Evolutionary conservation across 352 stramenopile species (phyloP).

Genomic region (Pythium utonaiense): DNA sequence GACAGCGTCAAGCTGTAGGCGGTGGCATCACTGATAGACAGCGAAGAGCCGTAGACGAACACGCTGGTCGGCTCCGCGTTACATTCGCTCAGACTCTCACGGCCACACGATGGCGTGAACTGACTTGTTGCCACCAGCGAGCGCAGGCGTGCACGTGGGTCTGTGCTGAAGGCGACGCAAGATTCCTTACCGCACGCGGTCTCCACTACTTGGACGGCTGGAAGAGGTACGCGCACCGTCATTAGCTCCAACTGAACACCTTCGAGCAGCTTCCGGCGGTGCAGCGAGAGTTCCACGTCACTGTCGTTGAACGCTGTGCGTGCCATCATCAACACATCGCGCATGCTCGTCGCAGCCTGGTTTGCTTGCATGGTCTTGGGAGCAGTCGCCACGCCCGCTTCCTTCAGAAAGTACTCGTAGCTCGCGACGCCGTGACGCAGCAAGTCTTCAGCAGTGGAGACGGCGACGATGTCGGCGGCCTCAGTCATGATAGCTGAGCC

Average conservation of each 20-base stretch:
- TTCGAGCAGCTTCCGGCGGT: neutral
- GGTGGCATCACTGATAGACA: neutral
- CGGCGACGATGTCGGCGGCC: neutral
- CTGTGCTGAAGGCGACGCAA: neutral
- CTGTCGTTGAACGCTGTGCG: neutral
- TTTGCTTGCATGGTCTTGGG: neutral
- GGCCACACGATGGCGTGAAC: neutral
- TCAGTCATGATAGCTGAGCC: neutral
- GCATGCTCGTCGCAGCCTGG: neutral
- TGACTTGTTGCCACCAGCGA: neutral
- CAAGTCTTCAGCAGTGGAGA: slow-evolving; percentile 4
- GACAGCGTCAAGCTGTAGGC: slow-evolving; percentile 3
- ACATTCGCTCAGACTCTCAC: neutral
- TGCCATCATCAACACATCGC: neutral
- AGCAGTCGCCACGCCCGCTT: neutral
- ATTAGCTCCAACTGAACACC: slow-evolving; percentile 1
- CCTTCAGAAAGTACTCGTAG: neutral
- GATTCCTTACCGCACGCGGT: neutral
- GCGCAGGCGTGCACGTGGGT: slow-evolving; percentile 5
- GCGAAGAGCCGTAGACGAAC: slow-evolving; percentile 4
- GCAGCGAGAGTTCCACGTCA: neutral
- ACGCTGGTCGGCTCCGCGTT: neutral
- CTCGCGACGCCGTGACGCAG: slow-evolving; percentile 1
- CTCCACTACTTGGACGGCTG: neutral
- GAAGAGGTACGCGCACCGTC: neutral